phyloP scores from a whole-genome alignment of 176 grass and related monocot species.

The Zea luxurians region DNA sequence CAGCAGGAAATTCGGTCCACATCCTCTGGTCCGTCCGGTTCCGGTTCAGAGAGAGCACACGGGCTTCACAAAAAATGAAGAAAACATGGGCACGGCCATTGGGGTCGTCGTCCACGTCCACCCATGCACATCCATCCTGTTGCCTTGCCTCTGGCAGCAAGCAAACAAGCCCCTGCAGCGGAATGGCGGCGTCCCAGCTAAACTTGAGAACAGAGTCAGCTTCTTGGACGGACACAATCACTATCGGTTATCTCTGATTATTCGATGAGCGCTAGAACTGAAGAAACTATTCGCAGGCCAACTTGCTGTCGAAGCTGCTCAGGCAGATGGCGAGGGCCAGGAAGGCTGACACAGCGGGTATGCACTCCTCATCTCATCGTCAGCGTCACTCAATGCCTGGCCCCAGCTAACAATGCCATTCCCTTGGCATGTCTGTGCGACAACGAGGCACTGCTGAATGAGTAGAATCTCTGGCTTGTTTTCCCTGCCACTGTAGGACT shows the following conservation, averaged over 20 bases:
- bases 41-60: no score
- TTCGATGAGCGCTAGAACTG: not conserved
- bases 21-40: no score
- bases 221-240: not conserved
- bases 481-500: conserved; percentile 35
- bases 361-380: conserved; percentile 36
- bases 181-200: not conserved
- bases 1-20: no score
- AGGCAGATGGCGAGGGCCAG: conserved; percentile 78
- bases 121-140: no score
- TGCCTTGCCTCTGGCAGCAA: no score
- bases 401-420: conserved; percentile 4
- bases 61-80: no score
- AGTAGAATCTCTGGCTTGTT: conserved; percentile 66
- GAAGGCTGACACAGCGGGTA: conserved; percentile 71
- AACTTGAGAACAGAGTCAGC: conserved; percentile 3
- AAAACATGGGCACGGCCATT: no score
- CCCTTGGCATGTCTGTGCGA: conserved; percentile 34
- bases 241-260: not conserved
- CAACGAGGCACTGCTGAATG: conserved; percentile 51
- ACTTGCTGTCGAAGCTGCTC: conserved; percentile 80
- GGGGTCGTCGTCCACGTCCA: no score
- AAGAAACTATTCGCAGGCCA: conserved; percentile 59
- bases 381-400: not conserved
- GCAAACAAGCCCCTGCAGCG: conserved; percentile 1